Conservation (phyloP, 2,329 filamentous ascomycete species). For the Nannizziopsis arthrosporioides region DNA sequence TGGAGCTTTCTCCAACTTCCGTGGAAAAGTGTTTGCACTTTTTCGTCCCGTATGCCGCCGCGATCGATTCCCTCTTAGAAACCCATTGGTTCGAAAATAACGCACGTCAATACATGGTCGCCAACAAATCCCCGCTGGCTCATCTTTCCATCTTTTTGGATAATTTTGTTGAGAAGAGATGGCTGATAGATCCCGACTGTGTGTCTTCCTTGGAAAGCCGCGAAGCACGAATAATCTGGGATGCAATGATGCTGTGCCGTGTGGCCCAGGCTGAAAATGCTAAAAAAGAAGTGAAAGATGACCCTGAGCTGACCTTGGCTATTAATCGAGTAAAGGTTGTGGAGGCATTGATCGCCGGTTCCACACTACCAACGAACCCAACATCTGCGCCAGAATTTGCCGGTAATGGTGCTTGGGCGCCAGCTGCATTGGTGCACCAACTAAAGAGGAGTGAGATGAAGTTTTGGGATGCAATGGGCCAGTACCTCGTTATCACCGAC, state of each 20-base stretch:
- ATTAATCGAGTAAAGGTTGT: slow-evolving; percentile 62
- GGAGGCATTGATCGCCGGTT: slow-evolving; percentile 63
- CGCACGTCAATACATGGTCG: slow-evolving; percentile 43
- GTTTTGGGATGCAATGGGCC: slow-evolving; percentile 72
- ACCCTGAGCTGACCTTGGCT: slow-evolving; percentile 52
- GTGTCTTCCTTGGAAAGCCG: slow-evolving; percentile 38
- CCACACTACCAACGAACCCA: slow-evolving; percentile 46
- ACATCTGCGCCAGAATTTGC: slow-evolving; percentile 23
- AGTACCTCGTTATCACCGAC: slow-evolving; percentile 56
- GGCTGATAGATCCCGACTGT: slow-evolving; percentile 27
- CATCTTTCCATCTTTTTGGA: slow-evolving; percentile 55
- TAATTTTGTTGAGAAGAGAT: slow-evolving; percentile 31
- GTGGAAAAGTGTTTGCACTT: slow-evolving; percentile 59
- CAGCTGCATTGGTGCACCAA: slow-evolving; percentile 12
- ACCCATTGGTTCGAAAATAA: slow-evolving; percentile 64
- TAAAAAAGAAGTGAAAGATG: slow-evolving; percentile 26
- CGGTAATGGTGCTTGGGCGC: slow-evolving; percentile 10
- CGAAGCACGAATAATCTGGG: slow-evolving; percentile 51
- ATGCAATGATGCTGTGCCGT: slow-evolving; percentile 44
- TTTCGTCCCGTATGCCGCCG: slow-evolving; percentile 64
- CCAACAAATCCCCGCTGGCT: slow-evolving; percentile 49
- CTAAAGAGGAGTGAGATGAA: slow-evolving; percentile 48
- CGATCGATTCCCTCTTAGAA: slow-evolving; percentile 66
- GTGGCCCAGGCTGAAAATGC: slow-evolving; percentile 23
- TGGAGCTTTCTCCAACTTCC: slow-evolving; percentile 33